A percentile compares a stretch with the other conserved stretches of the same genome.
Evolutionary conservation across 257 asterid species (phyloP).

Genomic region (Agastache rugosa): DNA sequence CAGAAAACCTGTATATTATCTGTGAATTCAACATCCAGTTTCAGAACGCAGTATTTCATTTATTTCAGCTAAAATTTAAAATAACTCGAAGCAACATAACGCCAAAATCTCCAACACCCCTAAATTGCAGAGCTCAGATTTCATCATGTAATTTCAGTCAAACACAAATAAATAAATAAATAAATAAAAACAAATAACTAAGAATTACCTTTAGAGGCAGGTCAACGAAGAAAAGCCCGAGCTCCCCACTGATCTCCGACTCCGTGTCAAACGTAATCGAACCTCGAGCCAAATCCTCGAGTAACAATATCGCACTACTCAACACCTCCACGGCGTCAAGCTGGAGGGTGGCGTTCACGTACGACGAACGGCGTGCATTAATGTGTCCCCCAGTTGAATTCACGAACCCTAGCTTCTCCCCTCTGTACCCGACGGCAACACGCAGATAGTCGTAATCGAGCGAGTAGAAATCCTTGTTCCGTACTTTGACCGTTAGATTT

Average conservation of each 20-base stretch:
- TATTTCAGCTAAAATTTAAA: neutral
- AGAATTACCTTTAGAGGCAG: constrained; percentile 69
- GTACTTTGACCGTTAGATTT: constrained; percentile 61
- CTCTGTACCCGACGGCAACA: constrained; percentile 69
- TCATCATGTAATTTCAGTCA: neutral
- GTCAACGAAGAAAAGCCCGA: constrained; percentile 59
- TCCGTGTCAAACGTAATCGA: constrained; percentile 64
- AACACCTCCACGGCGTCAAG: constrained; percentile 64
- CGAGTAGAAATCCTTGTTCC: constrained; percentile 75
- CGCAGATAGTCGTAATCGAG: constrained; percentile 56
- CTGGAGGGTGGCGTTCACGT: constrained; percentile 64
- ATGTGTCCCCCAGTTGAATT: constrained; percentile 64
- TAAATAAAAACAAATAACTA: neutral
- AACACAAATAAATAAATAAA: neutral
- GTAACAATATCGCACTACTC: constrained; percentile 53
- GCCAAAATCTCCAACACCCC: neutral
- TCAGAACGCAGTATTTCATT: neutral
- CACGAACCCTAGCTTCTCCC: constrained; percentile 64
- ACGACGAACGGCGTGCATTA: constrained; percentile 66
- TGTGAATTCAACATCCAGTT: neutral
- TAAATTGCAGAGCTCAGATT: neutral
- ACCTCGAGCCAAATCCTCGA: constrained; percentile 76
- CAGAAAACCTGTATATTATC: neutral
- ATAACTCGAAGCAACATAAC: constrained; percentile 10
- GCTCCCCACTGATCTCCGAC: constrained; percentile 67